These are phyloP conservation scores for Oidiodendron maius DNA, from an alignment of 495 filamentous ascomycete species.

Conservation along the genomic window DNA sequence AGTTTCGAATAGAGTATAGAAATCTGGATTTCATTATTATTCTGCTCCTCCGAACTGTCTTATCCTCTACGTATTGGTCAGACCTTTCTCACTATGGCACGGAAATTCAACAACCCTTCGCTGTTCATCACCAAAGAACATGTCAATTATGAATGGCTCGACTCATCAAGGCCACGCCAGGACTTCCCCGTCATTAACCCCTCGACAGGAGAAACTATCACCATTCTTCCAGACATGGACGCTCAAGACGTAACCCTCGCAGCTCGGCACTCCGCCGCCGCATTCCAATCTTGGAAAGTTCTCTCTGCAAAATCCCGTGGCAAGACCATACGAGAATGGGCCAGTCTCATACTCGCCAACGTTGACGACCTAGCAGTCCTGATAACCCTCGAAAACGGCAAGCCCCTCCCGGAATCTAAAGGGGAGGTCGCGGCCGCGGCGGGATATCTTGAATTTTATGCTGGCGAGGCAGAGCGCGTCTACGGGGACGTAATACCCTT, in stretches of 20 bases:
- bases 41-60: too few relatives aligned
- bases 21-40: too few relatives aligned
- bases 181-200: constrained; percentile 47
- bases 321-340: constrained; percentile 79
- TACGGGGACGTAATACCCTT: constrained; percentile 53
- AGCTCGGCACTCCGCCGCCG: constrained; percentile 56
- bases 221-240: constrained; percentile 64
- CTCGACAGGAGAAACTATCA: constrained; percentile 58
- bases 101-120: background rate
- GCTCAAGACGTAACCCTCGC: constrained; percentile 55
- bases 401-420: constrained; percentile 64
- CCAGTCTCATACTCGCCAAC: constrained; percentile 77
- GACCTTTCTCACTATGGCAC: background rate
- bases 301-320: constrained; percentile 71
- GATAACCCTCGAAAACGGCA: constrained; percentile 81
- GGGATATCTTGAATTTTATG: constrained; percentile 74
- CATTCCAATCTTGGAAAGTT: constrained; percentile 70
- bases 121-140: constrained; percentile 16
- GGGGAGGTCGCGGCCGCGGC: constrained; percentile 69
- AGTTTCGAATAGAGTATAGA: too few relatives aligned
- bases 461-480: constrained; percentile 63
- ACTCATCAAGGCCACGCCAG: constrained; percentile 10
- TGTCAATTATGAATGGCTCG: constrained; percentile 19
- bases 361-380: constrained; percentile 80
- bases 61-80: too few relatives aligned